phyloP scores from a whole-genome alignment of 208 protist species.

The Trypanosoma caninum region DNA sequence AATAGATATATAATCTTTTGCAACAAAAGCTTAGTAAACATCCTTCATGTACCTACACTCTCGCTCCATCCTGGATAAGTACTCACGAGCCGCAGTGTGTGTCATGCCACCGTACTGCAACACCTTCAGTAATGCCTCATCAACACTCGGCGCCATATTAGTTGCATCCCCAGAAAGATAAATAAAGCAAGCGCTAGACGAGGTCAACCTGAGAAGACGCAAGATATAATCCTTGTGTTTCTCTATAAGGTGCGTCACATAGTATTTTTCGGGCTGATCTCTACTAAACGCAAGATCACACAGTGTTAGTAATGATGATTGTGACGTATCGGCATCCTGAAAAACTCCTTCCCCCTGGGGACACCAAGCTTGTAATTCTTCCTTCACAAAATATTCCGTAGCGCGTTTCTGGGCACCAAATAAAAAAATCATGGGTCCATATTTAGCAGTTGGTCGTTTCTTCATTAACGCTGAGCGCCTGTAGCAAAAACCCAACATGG shows the following conservation, averaged over 20 bases:
- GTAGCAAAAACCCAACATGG: constrained; percentile 77
- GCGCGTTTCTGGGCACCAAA: constrained; percentile 54
- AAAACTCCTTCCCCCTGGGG: constrained; percentile 24
- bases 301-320: constrained; percentile 41
- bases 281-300: constrained; percentile 87
- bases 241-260: constrained; percentile 88
- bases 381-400: constrained; percentile 62
- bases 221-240: constrained; percentile 59
- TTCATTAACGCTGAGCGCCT: constrained; percentile 62
- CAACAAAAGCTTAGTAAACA: constrained; percentile 62
- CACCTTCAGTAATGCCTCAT: constrained; percentile 65
- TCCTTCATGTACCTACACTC: constrained; percentile 89
- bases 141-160: constrained; percentile 91
- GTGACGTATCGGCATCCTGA: constrained; percentile 14
- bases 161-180: constrained; percentile 92
- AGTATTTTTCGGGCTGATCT: constrained; percentile 64
- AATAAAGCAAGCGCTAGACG: constrained; percentile 44
- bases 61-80: constrained; percentile 68
- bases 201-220: constrained; percentile 36
- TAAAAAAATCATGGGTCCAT: constrained; percentile 56
- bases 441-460: constrained; percentile 23
- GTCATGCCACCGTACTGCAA: constrained; percentile 66
- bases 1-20: neutral
- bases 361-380: constrained; percentile 50
- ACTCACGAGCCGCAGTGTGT: constrained; percentile 53